Base-by-base conservation (phyloP, 2,329 filamentous ascomycete species). In the Xylaria sp. region DNA sequence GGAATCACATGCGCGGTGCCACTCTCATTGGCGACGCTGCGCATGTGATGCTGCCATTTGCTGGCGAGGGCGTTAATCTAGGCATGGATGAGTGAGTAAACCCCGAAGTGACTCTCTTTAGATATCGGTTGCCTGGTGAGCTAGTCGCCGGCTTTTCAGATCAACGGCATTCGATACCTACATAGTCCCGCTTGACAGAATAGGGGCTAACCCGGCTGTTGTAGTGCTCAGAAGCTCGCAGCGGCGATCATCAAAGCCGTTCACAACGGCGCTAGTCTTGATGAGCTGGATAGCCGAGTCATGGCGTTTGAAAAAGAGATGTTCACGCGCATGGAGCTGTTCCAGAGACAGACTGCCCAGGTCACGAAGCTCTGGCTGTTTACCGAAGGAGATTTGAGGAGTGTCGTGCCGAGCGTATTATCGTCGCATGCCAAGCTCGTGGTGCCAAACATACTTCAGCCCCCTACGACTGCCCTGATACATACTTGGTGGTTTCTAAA, bases 381-480 rank as follows among this genome's bases (percentile, higher is more conserved):
- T 20, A 45, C 42, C 11, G n/a, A 45, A 11, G 42, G 42, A 3
- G 42, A 45, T 45, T 20, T 45, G 42, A 45, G 42, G 20, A 45
- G 42, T 20, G 11, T 45, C 20, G 42, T 45, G n/a, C 42, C 42
- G n/a, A 11, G 20, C n/a, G 42, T 45, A 9, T 45, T 45, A 25
- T 45, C 42, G 5, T 45, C 42, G 7, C 42, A 45, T 20, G 20
- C 42, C 7, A 45, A 45, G 20, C 42, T 45, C 20, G 42, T 45
- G 20, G 42, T 45, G 42, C 42, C 42, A 22, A 45, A 9, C 9
- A 20, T 25, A 20, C 42, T 45, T 25, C 42, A 25, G 20, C 20
- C n/a, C 70, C 70, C 36, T 25, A 25, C 42, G 9, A 22, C 42
- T 2, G 42, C 42, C 1, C 42, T 45, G 20, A 45, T 45, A 45